Base-by-base conservation (phyloP, 768 basidiomycete genomes). In the Cystobasidium onofrii region DNA sequence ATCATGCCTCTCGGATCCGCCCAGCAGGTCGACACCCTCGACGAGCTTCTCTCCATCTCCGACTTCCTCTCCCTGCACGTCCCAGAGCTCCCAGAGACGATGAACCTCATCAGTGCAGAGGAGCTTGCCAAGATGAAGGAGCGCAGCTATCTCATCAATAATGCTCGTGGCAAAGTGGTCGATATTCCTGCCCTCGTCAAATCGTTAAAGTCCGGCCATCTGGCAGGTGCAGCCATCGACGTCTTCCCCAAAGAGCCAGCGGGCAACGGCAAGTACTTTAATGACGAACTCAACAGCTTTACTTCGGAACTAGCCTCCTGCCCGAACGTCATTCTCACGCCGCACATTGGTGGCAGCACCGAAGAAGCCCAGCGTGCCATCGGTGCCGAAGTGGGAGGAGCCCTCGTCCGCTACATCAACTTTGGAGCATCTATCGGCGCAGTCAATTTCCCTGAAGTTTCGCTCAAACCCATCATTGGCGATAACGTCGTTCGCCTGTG, bases 401-500 rank as follows among this genome's bases (percentile, higher is more conserved):
- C 93, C 1, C 83, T 99, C 52, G 84, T 86, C 27, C 89, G 93
- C 69, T 99, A 97, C 83, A 87, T 98, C 81, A 89, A 88, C 82
- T 92, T 88, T 80, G 96, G 96, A 64, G 88, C 92, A 29, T 90
- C 91, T 1, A 75, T 92, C 71, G 92, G 93, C 60, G 89, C 92
- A 1, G 96, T 98, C 85, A 98, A 98, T 84, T 97, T 99, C 87
- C 95, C 96, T 62, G 95, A 97, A 83, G 94, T 99, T 78, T 92
- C 95, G 83, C 84, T 99, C 46, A 90, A 95, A 74, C 88, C 92
- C 65, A 95, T 98, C 81, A 86, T 88, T 1, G 90, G 92, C 76
- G 89, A 93, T 80, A 86, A 86, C 63, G 85, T 85, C 75, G 87
- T 97, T 76, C 90, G 96, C 75, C 85, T 99, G 39, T 98, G 96